phyloP scores from a whole-genome alignment of 805 yeast species.

The Ogataea allantospora region DNA sequence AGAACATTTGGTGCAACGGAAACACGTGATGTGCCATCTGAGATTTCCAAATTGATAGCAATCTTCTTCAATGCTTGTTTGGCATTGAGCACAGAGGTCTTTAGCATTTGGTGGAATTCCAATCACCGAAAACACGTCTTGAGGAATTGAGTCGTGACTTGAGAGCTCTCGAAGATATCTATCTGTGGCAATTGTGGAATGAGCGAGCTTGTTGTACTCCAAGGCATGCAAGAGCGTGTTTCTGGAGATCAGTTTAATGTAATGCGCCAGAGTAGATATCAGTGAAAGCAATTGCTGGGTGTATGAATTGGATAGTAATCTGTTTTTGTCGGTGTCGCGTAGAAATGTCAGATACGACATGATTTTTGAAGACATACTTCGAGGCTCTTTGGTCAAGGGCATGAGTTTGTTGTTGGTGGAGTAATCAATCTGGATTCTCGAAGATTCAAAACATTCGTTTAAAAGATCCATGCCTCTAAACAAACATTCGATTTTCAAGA shows the following conservation, averaged over 20 bases:
- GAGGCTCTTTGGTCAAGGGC: conserved; percentile 60
- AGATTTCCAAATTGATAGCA: conserved; percentile 60
- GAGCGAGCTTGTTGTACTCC: conserved; percentile 56
- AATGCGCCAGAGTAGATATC: conserved; percentile 90
- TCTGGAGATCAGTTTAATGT: conserved; percentile 78
- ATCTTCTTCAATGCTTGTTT: conserved; percentile 77
- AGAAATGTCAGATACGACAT: conserved; percentile 85
- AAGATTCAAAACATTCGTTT: conserved; percentile 23
- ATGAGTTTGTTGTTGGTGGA: conserved; percentile 32
- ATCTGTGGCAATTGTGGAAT: conserved; percentile 61
- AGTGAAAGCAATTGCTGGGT: conserved; percentile 73
- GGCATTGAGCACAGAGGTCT: conserved; percentile 73
- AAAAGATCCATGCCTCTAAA: conserved; percentile 69
- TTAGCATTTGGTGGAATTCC: conserved; percentile 59
- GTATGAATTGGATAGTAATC: conserved; percentile 36
- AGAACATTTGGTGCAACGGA: conserved; percentile 61
- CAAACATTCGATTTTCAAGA: conserved; percentile 69
- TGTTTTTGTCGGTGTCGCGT: conserved; percentile 50
- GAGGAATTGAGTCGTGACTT: conserved; percentile 41
- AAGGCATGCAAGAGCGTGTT: conserved; percentile 77
- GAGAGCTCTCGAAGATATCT: conserved; percentile 56
- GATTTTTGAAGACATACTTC: conserved; percentile 83
- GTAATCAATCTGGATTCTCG: conserved; percentile 24
- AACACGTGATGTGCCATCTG: conserved; percentile 84
- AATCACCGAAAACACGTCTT: conserved; percentile 40